Percentiles rank a stretch among this genome's conserved stretches.
Evolutionary conservation across 2,329 filamentous ascomycete species (phyloP).

Genomic region (Phyllosticta citribraziliensis): DNA sequence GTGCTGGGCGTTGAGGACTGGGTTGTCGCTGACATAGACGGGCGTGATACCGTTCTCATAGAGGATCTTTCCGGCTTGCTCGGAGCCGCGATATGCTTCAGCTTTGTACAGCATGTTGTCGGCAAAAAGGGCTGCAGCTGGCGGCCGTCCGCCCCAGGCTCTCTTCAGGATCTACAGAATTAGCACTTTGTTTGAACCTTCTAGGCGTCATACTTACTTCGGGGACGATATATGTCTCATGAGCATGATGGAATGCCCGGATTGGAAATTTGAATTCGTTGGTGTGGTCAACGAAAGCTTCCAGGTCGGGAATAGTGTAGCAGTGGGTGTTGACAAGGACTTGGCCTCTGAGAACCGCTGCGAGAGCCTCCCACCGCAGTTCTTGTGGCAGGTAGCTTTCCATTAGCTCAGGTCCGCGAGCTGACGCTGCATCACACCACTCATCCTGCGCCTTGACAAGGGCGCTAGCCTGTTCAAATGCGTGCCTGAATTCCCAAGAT

Average conservation of each 20-base stretch:
- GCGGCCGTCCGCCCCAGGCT: constrained; percentile 26
- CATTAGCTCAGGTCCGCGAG: constrained; percentile 42
- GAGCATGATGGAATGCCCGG: constrained; percentile 60
- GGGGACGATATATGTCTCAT: constrained; percentile 56
- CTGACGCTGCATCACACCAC: constrained; percentile 53
- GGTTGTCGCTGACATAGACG: constrained; percentile 62
- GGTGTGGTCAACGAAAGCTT: constrained; percentile 59
- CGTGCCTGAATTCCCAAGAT: constrained; percentile 59
- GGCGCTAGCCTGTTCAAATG: constrained; percentile 52
- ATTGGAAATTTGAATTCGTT: constrained; percentile 62
- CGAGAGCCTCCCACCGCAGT: constrained; percentile 53
- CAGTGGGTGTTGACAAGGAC: constrained; percentile 63
- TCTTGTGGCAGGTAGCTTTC: constrained; percentile 51
- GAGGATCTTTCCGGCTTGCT: constrained; percentile 56
- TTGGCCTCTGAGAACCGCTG: constrained; percentile 55
- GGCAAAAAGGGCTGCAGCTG: constrained; percentile 51
- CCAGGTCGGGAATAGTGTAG: constrained; percentile 59
- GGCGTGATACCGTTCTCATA: constrained; percentile 56
- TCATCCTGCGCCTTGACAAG: constrained; percentile 54
- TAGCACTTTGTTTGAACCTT: neutral
- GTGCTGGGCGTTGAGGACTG: constrained; percentile 59
- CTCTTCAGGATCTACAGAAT: constrained; percentile 20
- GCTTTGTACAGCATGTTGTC: constrained; percentile 66
- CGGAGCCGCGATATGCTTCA: constrained; percentile 55
- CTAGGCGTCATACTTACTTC: constrained; percentile 35